A percentile compares a stretch with the other conserved stretches of the same genome.
Evolutionary conservation across 2,329 filamentous ascomycete genomes (phyloP).

Genomic region (Cercospora sp.): DNA sequence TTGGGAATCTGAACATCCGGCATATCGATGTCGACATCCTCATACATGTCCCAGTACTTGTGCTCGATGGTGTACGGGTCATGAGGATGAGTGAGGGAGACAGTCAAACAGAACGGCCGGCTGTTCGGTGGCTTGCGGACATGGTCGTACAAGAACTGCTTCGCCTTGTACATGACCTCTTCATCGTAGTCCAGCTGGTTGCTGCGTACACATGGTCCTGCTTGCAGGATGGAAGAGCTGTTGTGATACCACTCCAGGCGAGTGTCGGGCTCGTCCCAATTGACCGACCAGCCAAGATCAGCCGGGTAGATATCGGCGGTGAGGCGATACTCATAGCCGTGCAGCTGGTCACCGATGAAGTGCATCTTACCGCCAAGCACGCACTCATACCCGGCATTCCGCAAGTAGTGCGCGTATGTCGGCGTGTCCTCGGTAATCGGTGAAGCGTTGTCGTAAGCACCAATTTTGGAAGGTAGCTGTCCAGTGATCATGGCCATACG

Average conservation of each 20-base stretch:
- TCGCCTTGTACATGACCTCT: conserved; percentile 89
- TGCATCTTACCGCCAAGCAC: conserved; percentile 95
- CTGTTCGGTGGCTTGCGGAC: conserved; percentile 73
- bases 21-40: conserved; percentile 81
- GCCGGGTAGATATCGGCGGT: conserved; percentile 96
- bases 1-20: conserved; percentile 76
- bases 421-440: conserved; percentile 81
- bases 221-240: conserved; percentile 87
- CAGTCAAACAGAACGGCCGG: conserved; percentile 83
- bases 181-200: conserved; percentile 97
- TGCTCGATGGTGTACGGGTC: conserved; percentile 93
- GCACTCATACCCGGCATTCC: conserved; percentile 82
- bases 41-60: conserved; percentile 91
- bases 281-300: conserved; percentile 91
- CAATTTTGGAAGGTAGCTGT: conserved; percentile 86
- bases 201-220: conserved; percentile 82
- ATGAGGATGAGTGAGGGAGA: conserved; percentile 91
- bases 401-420: conserved; percentile 90
- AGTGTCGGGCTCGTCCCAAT: conserved; percentile 86
- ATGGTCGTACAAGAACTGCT: conserved; percentile 87
- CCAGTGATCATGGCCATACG: conserved; percentile 94
- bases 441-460: conserved; percentile 86
- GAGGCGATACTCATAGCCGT: conserved; percentile 87
- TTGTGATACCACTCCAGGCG: conserved; percentile 96
- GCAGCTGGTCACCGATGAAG: conserved; percentile 90